Conservation (phyloP, 2,329 filamentous ascomycete species). For the Diaporthe sp. region DNA sequence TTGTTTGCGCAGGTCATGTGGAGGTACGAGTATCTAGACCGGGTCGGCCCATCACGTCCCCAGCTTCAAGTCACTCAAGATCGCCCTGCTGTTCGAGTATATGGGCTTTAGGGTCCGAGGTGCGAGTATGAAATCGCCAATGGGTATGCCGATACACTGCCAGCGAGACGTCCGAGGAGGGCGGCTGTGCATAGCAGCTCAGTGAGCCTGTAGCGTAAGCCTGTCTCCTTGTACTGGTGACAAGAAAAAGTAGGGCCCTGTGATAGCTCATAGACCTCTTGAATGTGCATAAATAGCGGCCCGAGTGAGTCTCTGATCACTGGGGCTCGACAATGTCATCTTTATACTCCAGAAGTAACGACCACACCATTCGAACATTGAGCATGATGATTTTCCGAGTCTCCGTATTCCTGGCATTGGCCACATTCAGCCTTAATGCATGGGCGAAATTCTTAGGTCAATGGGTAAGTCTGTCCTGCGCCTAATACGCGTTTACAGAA, state of each 20-base stretch:
- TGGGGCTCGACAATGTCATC: neutral
- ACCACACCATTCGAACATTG: neutral
- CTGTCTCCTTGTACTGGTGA: neutral
- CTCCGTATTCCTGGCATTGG: neutral
- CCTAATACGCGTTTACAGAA: neutral
- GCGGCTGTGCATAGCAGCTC: neutral
- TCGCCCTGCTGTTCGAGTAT: neutral
- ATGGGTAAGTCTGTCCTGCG: neutral
- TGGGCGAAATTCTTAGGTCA: neutral
- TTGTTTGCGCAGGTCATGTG: neutral
- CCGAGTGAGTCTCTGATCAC: accelerated
- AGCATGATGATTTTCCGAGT: neutral
- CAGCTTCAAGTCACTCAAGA: neutral
- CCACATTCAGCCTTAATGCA: neutral
- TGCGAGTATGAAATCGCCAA: neutral
- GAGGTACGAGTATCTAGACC: neutral
- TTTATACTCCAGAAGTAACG: neutral
- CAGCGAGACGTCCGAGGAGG: neutral
- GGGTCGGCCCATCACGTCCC: neutral
- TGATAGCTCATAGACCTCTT: too few relatives aligned
- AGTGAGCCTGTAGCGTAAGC: accelerated
- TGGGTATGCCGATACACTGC: neutral
- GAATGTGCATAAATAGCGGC: neutral
- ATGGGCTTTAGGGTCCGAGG: neutral
- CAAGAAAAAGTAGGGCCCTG: too few relatives aligned